These are phyloP conservation scores for Cystofilobasidium bisporidii DNA, from an alignment of 768 basidiomycete genomes.

Conservation along the genomic window DNA sequence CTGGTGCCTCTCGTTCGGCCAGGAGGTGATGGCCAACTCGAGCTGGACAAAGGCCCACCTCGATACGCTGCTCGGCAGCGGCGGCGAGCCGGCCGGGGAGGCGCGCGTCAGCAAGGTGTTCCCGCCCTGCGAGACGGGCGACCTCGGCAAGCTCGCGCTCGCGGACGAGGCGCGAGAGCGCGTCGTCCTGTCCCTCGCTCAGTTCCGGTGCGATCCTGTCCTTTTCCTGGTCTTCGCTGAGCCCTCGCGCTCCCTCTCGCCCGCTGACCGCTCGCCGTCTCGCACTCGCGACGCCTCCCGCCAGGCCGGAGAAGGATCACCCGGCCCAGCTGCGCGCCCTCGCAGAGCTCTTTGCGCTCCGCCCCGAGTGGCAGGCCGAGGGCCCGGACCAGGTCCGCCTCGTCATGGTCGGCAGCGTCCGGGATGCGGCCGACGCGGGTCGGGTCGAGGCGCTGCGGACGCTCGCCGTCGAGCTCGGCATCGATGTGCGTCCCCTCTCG, in stretches of 20 bases:
- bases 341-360: conserved; percentile 47
- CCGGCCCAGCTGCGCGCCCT: conserved; percentile 66
- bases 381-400: conserved; percentile 46
- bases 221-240: no score
- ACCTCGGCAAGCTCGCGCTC: conserved; percentile 54
- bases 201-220: conserved; percentile 76
- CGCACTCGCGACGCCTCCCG: not conserved
- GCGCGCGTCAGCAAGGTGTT: conserved; percentile 48
- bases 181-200: conserved; percentile 75
- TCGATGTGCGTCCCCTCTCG: conserved; percentile 56
- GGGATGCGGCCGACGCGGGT: conserved; percentile 63
- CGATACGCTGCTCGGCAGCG: conserved; percentile 51
- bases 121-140: conserved; percentile 81
- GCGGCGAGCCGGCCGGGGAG: not conserved
- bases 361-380: conserved; percentile 48
- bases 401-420: conserved; percentile 70
- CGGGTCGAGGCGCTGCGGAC: conserved; percentile 56
- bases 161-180: conserved; percentile 45
- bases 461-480: conserved; percentile 54
- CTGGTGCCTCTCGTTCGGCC: conserved; percentile 57
- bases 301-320: conserved; percentile 90
- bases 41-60: conserved; percentile 87
- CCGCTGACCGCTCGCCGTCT: conserved; percentile 2
- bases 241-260: no score
- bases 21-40: conserved; percentile 75